A percentile compares a stretch with the other conserved stretches of the same genome.
Evolutionary conservation across 495 filamentous ascomycete genomes (phyloP).

Genomic region (Thozetella sp.): DNA sequence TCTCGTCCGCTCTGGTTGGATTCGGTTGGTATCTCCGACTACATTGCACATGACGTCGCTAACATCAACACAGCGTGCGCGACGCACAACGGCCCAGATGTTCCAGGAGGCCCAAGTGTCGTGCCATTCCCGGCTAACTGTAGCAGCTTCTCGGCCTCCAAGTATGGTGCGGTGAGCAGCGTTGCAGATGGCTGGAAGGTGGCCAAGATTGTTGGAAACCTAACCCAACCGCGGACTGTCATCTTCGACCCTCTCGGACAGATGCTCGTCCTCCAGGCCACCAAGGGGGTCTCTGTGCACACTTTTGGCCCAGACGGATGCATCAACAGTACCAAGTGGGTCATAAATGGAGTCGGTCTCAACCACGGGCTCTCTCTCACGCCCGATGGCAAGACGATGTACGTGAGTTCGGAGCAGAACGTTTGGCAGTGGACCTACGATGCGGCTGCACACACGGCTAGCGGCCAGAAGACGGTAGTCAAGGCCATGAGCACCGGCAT

Average conservation of each 20-base stretch:
- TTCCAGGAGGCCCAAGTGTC: background rate
- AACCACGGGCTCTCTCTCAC: constrained; percentile 70
- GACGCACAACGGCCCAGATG: background rate
- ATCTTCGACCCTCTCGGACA: constrained; percentile 31
- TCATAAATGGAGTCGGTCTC: constrained; percentile 38
- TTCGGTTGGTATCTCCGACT: background rate
- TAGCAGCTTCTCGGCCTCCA: background rate
- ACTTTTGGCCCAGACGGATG: constrained; percentile 50
- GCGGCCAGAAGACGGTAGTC: constrained; percentile 49
- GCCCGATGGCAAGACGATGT: constrained; percentile 61
- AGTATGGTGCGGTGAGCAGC: constrained; percentile 8
- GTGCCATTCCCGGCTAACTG: background rate
- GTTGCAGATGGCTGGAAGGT: constrained; percentile 29
- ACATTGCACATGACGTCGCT: too few species aligned
- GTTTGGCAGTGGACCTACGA: constrained; percentile 66
- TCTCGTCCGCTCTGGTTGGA: background rate
- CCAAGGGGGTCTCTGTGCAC: constrained; percentile 52
- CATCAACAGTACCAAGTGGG: constrained; percentile 45
- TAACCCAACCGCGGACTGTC: constrained; percentile 29
- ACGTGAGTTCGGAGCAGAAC: constrained; percentile 56
- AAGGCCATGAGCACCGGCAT: constrained; percentile 54
- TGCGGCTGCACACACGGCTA: constrained; percentile 38
- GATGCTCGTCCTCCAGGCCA: constrained; percentile 59
- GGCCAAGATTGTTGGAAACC: constrained; percentile 31
- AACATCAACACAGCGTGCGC: too few species aligned